Conservation (phyloP, 257 asterid genomes). For the Schizonepeta tenuifolia region DNA sequence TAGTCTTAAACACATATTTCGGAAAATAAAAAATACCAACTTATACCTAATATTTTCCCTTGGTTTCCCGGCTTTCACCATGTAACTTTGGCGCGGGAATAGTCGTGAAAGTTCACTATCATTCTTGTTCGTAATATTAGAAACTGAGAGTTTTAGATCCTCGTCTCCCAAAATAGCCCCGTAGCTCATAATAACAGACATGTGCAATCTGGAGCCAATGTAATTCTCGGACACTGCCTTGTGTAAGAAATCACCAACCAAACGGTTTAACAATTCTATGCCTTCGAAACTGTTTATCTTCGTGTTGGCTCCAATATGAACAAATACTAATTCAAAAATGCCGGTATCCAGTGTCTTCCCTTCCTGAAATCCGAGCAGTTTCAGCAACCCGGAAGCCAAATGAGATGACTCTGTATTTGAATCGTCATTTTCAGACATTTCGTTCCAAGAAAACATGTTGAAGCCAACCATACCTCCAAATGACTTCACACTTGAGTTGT, state of each 20-base stretch:
- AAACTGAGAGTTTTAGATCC: slow-evolving; percentile 40
- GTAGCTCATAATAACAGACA: slow-evolving; percentile 78
- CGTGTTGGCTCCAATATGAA: slow-evolving; percentile 61
- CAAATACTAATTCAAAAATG: slow-evolving; percentile 67
- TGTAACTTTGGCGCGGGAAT: slow-evolving; percentile 81
- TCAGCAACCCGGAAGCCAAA: slow-evolving; percentile 57
- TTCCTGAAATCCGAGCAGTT: slow-evolving; percentile 77
- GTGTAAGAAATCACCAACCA: slow-evolving; percentile 57
- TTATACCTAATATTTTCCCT: slow-evolving; percentile 68
- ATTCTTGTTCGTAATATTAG: slow-evolving; percentile 34
- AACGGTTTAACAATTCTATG: slow-evolving; percentile 50
- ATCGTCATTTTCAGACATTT: slow-evolving; percentile 31
- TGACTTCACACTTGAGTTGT: slow-evolving; percentile 49
- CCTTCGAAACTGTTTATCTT: slow-evolving; percentile 44
- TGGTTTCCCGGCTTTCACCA: slow-evolving; percentile 64
- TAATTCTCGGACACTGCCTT: slow-evolving; percentile 52
- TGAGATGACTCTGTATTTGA: slow-evolving; percentile 27
- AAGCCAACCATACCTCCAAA: slow-evolving; percentile 64
- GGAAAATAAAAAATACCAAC: slow-evolving; percentile 3
- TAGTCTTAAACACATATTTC: background rate
- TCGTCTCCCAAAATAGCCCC: slow-evolving; percentile 55
- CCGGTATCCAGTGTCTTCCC: slow-evolving; percentile 51
- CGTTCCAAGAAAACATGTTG: slow-evolving; percentile 48
- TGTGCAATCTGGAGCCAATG: slow-evolving; percentile 66
- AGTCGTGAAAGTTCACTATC: slow-evolving; percentile 49